Base-by-base conservation (phyloP, 257 asterid species). In the Nicotiana tabacum region DNA sequence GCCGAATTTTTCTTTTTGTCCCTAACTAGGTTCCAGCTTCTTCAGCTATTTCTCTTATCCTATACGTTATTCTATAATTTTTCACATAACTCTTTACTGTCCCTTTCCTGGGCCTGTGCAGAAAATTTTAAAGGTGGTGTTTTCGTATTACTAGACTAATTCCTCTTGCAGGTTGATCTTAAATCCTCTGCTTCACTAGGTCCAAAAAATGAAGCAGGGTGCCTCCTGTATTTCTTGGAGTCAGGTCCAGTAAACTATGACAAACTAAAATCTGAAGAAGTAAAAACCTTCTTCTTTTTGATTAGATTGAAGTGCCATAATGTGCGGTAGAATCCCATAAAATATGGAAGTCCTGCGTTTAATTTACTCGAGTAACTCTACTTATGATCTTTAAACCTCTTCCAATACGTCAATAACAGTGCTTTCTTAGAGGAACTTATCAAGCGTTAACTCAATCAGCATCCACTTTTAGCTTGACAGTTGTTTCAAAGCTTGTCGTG, bases 171-270 rank as follows among this genome's bases (percentile, higher is more conserved):
- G 58, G 58, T 70, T 18, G 27, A 46, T 72, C 78, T 72, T 72
- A 9, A 43, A 72, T 46, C 35, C 60, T 46, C 6, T 72, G 60
- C 78, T 64, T 64, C 18, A 17, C 35, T 57, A n/a, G 37, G 78
- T 72, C 21, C 12, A 72, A 70, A 5, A 43, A 21, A 39, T 21
- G n/a, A 43, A 43, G 78, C 35, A 72, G 35, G 78, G 15, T 46
- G 33, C 58, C 58, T 70, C 78, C 12, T 70, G 21, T 37, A 39
- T 70, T 70, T 70, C 33, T 70, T 70, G 78, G 78, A 70, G 35
- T 10, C 5, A 2, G 35, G 43, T 70, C 78, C 78, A 37, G 61
- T 46, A 6, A 72, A 72, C 78, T 43, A 21, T 46, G 32, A 32
- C 35, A 17, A 29, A 72, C 60, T 46, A n/a, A 43, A 24, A 21